These are phyloP conservation scores for Didymella glomerata DNA, from an alignment of 2,329 filamentous ascomycete genomes.

Conservation along the genomic window DNA sequence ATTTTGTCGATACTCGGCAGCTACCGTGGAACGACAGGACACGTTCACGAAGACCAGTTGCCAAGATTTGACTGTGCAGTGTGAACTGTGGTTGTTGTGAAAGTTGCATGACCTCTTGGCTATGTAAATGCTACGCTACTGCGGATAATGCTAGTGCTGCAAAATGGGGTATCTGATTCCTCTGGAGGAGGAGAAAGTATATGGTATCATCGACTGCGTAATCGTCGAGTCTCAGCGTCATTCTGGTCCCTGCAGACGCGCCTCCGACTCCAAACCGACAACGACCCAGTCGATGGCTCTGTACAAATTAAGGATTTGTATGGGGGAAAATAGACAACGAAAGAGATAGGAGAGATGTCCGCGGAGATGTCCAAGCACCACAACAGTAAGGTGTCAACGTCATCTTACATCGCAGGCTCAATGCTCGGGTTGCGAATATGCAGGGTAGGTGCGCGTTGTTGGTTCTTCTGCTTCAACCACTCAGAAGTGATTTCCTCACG, in stretches of 20 bases:
- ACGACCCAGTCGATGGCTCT: conserved; percentile 20
- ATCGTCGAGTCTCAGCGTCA: conserved; percentile 3
- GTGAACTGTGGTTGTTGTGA: neutral
- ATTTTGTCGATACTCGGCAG: conserved; percentile 5
- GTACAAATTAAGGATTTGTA: conserved; percentile 34
- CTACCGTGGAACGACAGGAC: conserved; percentile 3
- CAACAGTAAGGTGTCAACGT: neutral
- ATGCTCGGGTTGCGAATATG: conserved; percentile 48
- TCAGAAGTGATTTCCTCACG: conserved; percentile 84
- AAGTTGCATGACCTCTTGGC: conserved; percentile 20
- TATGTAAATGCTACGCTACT: conserved; percentile 28
- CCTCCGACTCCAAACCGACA: conserved; percentile 1
- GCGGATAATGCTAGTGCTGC: conserved; percentile 27
- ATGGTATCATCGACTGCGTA: conserved; percentile 5
- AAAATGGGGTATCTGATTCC: conserved; percentile 38
- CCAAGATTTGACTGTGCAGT: neutral
- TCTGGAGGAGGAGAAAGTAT: conserved; percentile 21
- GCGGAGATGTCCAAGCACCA: conserved; percentile 10
- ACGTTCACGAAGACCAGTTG: conserved; percentile 2
- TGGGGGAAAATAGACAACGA: conserved; percentile 40
- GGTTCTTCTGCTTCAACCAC: conserved; percentile 59
- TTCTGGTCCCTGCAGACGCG: conserved; percentile 8
- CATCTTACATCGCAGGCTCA: conserved; percentile 28
- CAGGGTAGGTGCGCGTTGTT: conserved; percentile 50
- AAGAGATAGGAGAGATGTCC: conserved; percentile 28